Evolutionary conservation across 441 rosid species (phyloP), one percentile per base, ranked within the genome.

Genomic region (Hypseocharis bilobata): DNA sequence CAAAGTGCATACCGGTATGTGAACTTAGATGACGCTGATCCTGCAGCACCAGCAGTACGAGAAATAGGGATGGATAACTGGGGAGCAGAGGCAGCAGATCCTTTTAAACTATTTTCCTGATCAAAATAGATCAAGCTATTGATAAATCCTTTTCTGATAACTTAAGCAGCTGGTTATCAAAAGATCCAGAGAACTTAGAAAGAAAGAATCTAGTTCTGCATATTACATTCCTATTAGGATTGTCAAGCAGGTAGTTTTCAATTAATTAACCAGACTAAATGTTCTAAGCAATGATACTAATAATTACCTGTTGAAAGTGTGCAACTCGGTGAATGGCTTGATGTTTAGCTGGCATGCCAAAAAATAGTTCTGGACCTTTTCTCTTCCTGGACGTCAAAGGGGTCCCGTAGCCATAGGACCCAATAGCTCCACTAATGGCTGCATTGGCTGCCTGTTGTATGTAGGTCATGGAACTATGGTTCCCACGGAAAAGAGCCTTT

Each of bases 401-500:
- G 54, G 76, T 67, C 45, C 78, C 83, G 67, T 67, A 82, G 51
- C 85, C 83, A 68, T 86, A 80, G 34, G 83, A 82, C 19, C 86
- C 86, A 52, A 80, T 67, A 47, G 86, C 85, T 61, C 82, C 84
- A 57, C 45, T 72, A 45, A 82, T 76, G 7, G 83, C 84, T 1
- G 81, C 84, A 72, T 82, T 84, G 47, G 88, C 82, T 10, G 85
- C 82, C 52, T 70, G 81, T 60, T 82, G 85, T 57, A 71, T 58
- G 65, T 69, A 71, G 58, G 77, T 61, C 60, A 69, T 59, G 71
- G 67, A 58, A 72, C 71, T 64, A 79, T 78, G 87, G 66, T 77
- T 83, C 34, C 87, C 89, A 38, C 71, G 92, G 78, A 83, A 86
- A 49, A 88, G 78, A 72, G 96, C 84, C 72, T 67, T 81, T 68